Percentiles rank a stretch among this genome's conserved stretches.
phyloP scores from a whole-genome alignment of 1,284 basidiomycete genomes.

The Puccinia triticina region DNA sequence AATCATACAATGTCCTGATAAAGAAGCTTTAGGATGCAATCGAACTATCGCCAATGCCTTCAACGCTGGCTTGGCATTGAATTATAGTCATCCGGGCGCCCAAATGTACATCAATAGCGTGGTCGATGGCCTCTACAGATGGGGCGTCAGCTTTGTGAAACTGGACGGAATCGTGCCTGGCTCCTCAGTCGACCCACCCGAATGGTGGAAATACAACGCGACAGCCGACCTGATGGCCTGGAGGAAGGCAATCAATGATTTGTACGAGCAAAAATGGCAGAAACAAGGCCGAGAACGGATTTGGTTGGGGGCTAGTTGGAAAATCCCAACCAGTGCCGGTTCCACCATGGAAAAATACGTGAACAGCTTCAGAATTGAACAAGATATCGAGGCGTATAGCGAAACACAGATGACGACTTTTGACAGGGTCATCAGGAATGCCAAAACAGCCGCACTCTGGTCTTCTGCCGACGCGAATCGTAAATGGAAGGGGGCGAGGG shows the following conservation, averaged over 20 bases:
- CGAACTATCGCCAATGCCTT: conserved; percentile 37
- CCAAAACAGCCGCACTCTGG: conserved; percentile 31
- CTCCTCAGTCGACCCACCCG: conserved; percentile 16
- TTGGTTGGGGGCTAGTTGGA: conserved; percentile 42
- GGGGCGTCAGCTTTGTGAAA: conserved; percentile 48
- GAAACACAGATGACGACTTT: conserved; percentile 40
- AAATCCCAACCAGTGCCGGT: conserved; percentile 7
- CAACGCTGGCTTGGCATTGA: conserved; percentile 22
- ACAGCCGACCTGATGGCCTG: conserved; percentile 36
- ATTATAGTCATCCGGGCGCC: conserved; percentile 40
- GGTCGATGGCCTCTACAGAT: conserved; percentile 37
- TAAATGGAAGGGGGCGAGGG: conserved; percentile 16
- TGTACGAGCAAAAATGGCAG: conserved; percentile 32
- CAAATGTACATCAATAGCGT: conserved; percentile 47
- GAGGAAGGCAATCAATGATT: conserved; percentile 21
- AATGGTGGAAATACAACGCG: background rate
- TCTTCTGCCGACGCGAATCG: conserved; percentile 18
- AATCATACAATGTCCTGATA: conserved; percentile 38
- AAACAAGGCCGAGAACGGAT: conserved; percentile 32
- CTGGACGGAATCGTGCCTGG: conserved; percentile 44
- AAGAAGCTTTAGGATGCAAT: background rate
- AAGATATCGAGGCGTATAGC: conserved; percentile 45
- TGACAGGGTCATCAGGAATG: conserved; percentile 40
- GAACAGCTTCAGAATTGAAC: conserved; percentile 39
- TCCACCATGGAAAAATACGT: background rate